Evolutionary conservation across 495 filamentous ascomycete species (phyloP), one percentile per base, ranked within the genome.

Genomic region (Penicillium robsamsonii): DNA sequence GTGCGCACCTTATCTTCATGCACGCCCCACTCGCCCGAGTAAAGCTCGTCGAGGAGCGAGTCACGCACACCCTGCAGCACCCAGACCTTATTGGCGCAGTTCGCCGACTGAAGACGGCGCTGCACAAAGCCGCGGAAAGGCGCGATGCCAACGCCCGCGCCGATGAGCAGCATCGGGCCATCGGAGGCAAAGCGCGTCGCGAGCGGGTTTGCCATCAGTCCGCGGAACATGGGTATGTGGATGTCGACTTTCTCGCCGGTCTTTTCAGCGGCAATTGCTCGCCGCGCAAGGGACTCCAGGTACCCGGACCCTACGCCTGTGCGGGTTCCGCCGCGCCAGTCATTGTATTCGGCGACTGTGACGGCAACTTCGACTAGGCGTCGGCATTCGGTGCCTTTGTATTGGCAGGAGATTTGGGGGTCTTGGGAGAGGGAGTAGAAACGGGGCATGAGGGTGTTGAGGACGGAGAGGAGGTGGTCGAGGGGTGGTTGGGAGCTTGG

Each of bases 61-160:
- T 98, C 94, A 3, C 94, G 88, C 29, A 97, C 83, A n/a, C 94
- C 94, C 72, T 98, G 94, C 41, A 98, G 83, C 46, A 98, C 93
- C 94, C 94, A 98, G 62, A 97, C 94, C 74, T 98, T 98, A 77
- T 97, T 98, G 46, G 91, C 92, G 70, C 94, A 97, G 74, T 95
- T 98, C 56, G 95, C 94, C 48, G 90, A 96, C 79, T 90, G 89
- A 50, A 98, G 81, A 12, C 94, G 87, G 53, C 93, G 89, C 73
- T 97, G 90, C 25, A 98, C 95, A 68, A 98, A 98, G 25, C 94
- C 94, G 33, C 94, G 84, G 81, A 98, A 98, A 1, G 94, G 94
- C 18, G 94, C 94, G 70, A 98, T 90, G 55, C 94, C 94, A 20
- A 98, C 94, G 38, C 94, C 94, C 6, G 94, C 95, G 40, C 94